Evolutionary conservation across 1,139 yeast species (phyloP).

Genomic region (Yamadazyma atmosphaerica): DNA sequence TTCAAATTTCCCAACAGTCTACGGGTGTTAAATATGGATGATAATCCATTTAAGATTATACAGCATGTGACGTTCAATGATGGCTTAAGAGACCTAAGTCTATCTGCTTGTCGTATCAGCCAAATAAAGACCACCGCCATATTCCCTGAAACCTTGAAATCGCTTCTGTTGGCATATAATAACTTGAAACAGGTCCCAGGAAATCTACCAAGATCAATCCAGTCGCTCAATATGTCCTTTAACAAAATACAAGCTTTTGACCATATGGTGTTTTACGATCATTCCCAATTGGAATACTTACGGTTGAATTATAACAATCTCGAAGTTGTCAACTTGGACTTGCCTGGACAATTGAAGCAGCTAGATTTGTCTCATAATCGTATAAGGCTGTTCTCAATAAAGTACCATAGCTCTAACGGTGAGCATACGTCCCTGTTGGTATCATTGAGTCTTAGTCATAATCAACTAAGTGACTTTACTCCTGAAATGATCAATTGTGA

Average conservation of each 20-base stretch:
- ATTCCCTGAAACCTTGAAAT: too few relatives aligned
- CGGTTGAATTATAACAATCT: conserved; percentile 6
- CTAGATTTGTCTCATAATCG: conserved; percentile 10
- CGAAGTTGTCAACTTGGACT: background rate
- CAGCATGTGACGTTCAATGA: conserved; percentile 14
- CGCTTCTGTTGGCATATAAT: too few relatives aligned
- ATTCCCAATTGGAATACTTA: conserved; percentile 2
- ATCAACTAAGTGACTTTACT: conserved; percentile 14
- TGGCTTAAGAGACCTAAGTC: conserved; percentile 20
- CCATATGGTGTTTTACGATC: conserved; percentile 1
- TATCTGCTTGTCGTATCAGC: conserved; percentile 21
- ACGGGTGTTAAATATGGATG: conserved; percentile 22
- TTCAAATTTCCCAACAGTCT: conserved; percentile 19
- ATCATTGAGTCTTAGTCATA: background rate
- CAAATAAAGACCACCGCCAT: too few relatives aligned
- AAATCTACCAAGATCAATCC: conserved; percentile 14
- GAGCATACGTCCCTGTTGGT: too few relatives aligned
- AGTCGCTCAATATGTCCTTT: conserved; percentile 11
- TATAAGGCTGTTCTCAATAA: background rate
- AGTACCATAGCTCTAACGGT: background rate
- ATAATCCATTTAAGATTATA: conserved; percentile 16
- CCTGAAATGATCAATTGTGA: conserved; percentile 3
- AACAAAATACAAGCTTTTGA: conserved; percentile 10
- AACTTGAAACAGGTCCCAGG: conserved; percentile 7
- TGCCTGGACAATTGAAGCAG: background rate